Base-by-base conservation (phyloP, 2,329 filamentous ascomycete species). In the Arthroderma uncinatum region DNA sequence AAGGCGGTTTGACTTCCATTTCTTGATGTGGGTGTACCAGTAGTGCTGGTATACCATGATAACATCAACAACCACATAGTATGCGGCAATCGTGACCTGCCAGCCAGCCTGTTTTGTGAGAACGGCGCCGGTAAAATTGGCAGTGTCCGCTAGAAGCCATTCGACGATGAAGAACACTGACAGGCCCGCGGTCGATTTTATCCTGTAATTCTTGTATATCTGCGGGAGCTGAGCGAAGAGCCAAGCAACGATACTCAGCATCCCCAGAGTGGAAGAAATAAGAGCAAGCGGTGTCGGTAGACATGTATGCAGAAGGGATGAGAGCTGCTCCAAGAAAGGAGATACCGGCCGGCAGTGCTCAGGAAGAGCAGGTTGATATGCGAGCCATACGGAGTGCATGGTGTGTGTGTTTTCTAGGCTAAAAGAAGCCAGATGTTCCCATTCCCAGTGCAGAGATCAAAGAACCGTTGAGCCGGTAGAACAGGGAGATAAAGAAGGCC, bases 171-270 rank as follows among this genome's bases (percentile, higher is more conserved):
- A 86, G 66, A 80, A 83, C 58, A 83, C 78, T 3, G 81, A 84
- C 37, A 86, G 67, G 0, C 83, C 83, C 0, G 82, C 82, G 0
- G 83, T 84, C 10, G 82, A 85, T 64, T 82, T 77, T 19, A 84
- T 68, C 55, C 75, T 75, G 66, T 82, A 81, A 66, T 86, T 86
- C 72, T 85, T 85, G 71, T 81, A 83, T 61, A 86, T 84, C 64
- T 86, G 83, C 1, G 83, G 83, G 28, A 86, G 72, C 67, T 86
- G 83, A 10, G 83, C 83, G 66, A 85, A 86, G 1, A 86, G 76
- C 83, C 83, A 86, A 44, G 82, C 80, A 54, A 83, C 63, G 59
- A 86, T 86, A 64, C 82, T 85, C 59, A 82, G 71, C 0, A 75
- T 77, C 19, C 83, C 83, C 55, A 85, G 74, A 2, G 78, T 60